Evolutionary conservation across 176 grass and related monocot genomes (phyloP), one percentile per base, ranked within the genome.

Genomic region (Juncus inflexus): DNA sequence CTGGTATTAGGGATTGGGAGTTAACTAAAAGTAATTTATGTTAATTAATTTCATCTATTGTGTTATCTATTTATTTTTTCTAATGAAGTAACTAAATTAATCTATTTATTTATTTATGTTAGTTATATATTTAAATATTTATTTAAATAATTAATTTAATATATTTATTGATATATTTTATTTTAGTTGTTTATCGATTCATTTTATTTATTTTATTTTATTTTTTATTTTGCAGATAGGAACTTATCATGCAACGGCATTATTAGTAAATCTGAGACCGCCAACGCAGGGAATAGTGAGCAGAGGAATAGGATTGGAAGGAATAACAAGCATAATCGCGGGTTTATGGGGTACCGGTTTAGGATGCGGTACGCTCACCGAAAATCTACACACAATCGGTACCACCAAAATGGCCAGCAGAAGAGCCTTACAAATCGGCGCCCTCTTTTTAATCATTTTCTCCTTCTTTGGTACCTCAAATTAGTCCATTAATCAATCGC

Each of bases 271-370:
- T 78, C 76, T 99, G 72, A 86, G 85, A 64, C 89, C 89, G 0
- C 94, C 94, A 61, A 99, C 94, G 55, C 78, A 78, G 15, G 94
- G 88, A 82, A 82, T 99, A 79, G 94, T 92, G 47, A 90, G 94
- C 80, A 92, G 89, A 80, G 89, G 83, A 54, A 92, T 99, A 84
- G 94, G 94, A 14, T 74, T 92, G 66, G 94, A 99, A 84, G 94
- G 94, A 63, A 38, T 99, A 68, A 67, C 85, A 40, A 90, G 83
- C 80, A 83, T 99, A 62, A 75, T 99, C 15, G 94, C 94, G 67
- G 94, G 89, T 70, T 40, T 99, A 12, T 99, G 89, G 94, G 94
- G 89, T 76, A 99, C 85, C 37, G 94, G 89, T 72, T 83, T 90
- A 55, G 89, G 94, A 9, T 92, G 83, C 3, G 84, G 77, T 70